Conservation (phyloP, 495 filamentous ascomycete species). For the Penicillium paradoxum region DNA sequence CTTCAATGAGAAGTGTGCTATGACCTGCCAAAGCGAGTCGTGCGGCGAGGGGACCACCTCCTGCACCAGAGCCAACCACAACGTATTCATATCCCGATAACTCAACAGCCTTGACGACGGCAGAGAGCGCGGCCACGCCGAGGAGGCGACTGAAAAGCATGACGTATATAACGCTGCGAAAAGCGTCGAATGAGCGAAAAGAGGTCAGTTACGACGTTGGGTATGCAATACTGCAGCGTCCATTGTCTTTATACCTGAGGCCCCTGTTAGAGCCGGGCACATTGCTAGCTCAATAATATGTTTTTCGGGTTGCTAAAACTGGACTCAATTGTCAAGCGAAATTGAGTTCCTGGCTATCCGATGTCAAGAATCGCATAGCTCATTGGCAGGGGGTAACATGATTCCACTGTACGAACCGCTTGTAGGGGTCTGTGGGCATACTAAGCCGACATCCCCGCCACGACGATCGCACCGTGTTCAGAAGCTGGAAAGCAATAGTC, state of each 20-base stretch:
- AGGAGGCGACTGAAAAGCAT: constrained; percentile 6
- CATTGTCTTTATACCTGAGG: background rate
- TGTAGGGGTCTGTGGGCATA: background rate
- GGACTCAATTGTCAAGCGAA: background rate
- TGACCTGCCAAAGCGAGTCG: constrained; percentile 57
- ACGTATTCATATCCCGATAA: constrained; percentile 57
- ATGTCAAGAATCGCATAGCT: background rate
- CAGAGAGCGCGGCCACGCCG: constrained; percentile 14
- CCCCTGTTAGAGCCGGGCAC: background rate
- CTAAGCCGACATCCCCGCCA: background rate
- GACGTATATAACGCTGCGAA: background rate
- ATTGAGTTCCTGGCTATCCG: background rate
- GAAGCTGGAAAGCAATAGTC: background rate
- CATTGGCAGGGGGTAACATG: background rate
- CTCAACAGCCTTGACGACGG: constrained; percentile 25
- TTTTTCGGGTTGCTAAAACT: background rate
- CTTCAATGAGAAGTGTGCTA: constrained; percentile 58
- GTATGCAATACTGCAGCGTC: background rate
- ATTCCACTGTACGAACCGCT: background rate
- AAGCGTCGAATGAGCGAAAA: background rate
- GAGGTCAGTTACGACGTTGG: too few relatives aligned
- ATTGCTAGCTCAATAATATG: background rate
- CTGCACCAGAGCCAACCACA: constrained; percentile 60
- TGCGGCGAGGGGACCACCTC: constrained; percentile 58
- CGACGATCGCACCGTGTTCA: background rate